A percentile compares a stretch with the other conserved stretches of the same genome.
Conservation (phyloP, 371 early-diverging fungal species). For the Mortierella polycephala region DNA sequence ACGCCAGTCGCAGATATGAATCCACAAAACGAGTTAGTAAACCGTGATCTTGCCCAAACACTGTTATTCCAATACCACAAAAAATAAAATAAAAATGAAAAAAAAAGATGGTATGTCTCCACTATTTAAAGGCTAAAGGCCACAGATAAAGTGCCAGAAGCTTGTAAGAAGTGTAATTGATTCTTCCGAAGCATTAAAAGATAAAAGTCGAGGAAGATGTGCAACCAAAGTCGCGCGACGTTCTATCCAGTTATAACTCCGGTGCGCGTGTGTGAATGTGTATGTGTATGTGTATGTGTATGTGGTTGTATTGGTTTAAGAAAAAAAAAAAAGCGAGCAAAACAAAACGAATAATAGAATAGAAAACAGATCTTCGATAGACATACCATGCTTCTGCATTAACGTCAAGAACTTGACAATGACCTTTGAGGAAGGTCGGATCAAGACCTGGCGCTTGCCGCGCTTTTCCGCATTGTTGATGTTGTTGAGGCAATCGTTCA, state of each 20-base stretch:
- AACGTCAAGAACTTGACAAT: constrained; percentile 97
- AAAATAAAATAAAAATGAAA: constrained; percentile 2
- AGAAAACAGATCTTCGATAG: background rate
- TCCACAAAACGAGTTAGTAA: too few relatives aligned
- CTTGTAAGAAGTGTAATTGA: constrained; percentile 62
- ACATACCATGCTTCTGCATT: constrained; percentile 98
- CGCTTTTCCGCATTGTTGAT: constrained; percentile 99
- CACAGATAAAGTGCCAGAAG: constrained; percentile 51
- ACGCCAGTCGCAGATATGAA: background rate
- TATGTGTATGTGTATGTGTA: too few relatives aligned
- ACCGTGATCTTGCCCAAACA: too few relatives aligned
- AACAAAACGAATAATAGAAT: background rate
- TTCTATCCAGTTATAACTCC: constrained; percentile 79
- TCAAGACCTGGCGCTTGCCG: constrained; percentile 98
- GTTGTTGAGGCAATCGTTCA: constrained; percentile 97
- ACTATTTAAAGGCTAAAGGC: constrained; percentile 54
- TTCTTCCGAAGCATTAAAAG: constrained; percentile 82
- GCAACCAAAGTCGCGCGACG: constrained; percentile 54
- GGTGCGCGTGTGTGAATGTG: constrained; percentile 39
- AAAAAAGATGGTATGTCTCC: constrained; percentile 22
- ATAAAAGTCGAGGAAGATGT: constrained; percentile 59
- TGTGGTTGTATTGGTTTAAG: too few relatives aligned
- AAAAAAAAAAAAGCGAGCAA: background rate
- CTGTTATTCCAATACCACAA: background rate
- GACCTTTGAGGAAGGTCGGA: constrained; percentile 98